A percentile compares a stretch with the other conserved stretches of the same genome.
These are phyloP conservation scores for Eremothecium sinecaudum DNA, from an alignment of 1,139 yeast species.

Conservation along the genomic window DNA sequence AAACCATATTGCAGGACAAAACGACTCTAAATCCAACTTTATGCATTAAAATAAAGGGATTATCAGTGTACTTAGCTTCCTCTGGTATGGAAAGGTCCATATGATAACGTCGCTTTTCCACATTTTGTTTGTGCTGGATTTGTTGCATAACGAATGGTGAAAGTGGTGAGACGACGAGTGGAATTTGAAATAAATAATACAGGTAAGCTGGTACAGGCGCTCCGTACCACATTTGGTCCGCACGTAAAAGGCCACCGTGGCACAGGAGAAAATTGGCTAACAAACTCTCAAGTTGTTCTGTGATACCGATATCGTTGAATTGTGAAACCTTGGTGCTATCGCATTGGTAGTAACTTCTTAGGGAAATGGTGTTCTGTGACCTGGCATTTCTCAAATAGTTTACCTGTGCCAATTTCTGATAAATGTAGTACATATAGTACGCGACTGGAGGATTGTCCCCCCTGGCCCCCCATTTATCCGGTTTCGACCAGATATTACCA, in stretches of 20 bases:
- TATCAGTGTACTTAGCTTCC: constrained; percentile 28
- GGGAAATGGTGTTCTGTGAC: not conserved
- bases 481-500: not conserved
- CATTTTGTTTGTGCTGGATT: not conserved
- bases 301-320: not conserved
- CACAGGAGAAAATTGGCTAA: not conserved
- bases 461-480: not conserved
- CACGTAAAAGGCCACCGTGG: not conserved
- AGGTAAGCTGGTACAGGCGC: constrained; percentile 20
- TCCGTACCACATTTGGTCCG: constrained; percentile 18
- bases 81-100: constrained; percentile 21
- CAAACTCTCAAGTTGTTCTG: not conserved
- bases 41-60: constrained; percentile 52
- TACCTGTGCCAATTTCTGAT: not conserved
- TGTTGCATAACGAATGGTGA: constrained; percentile 14
- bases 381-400: not conserved
- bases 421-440: not conserved
- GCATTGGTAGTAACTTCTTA: not conserved
- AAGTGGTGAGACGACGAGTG: constrained; percentile 23
- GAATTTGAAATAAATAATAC: constrained; percentile 25
- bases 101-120: constrained; percentile 12
- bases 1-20: constrained; percentile 51
- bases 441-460: constrained; percentile 3
- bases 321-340: not conserved
- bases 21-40: constrained; percentile 57